Evolutionary conservation across 148 eudicot genomes (phyloP), one percentile per base, ranked within the genome.

Genomic region (Selenicereus undatus): DNA sequence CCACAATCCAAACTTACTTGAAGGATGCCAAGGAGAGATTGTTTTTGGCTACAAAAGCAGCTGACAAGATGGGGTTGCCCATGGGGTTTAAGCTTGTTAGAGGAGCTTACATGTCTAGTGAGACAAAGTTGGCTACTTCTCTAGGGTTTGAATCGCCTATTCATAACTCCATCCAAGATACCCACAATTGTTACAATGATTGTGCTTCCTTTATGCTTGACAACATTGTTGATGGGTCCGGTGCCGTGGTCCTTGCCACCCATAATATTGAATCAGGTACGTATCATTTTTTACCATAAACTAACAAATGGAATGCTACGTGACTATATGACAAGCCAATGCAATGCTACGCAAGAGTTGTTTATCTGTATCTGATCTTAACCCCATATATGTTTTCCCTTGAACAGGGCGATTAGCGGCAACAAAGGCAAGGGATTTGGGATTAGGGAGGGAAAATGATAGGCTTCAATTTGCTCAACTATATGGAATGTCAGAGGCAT

Each of bases 81-180:
- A 48, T 95, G 74, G 99, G 99, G 81, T 88, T 92, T 78, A 95
- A 93, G 84, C 76, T 95, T 32, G 99, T 95, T 54, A 91, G 99
- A 51, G 99, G 99, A 20, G 99, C 99, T 62, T 95, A 95, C 62
- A 89, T 95, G 95, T 85, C 92, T 11, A 88, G 88, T 54, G 99
- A 95, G 66, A 88, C 79, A 27, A 82, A 85, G 22, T 66, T 91
- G 80, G 99, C 99, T 74, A 9, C 65, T 74, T 86, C 90, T 14
- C 75, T 92, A 45, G 97, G 95, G 75, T 91, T 83, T 65, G 87
- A 93, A 4, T 91, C 97, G 11, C 97, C 99, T 11, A 87, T 94
- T 78, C 99, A 95, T 71, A 66, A 88, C 22, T 78, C 85, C 13
- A 87, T 95, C 27, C 80, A 89, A 68, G 86, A 87, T 20, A 95